Percentiles rank a stretch among this genome's conserved stretches.
These are phyloP conservation scores for Rosa lucieae DNA, from an alignment of 306 rosid species.

Conservation along the genomic window DNA sequence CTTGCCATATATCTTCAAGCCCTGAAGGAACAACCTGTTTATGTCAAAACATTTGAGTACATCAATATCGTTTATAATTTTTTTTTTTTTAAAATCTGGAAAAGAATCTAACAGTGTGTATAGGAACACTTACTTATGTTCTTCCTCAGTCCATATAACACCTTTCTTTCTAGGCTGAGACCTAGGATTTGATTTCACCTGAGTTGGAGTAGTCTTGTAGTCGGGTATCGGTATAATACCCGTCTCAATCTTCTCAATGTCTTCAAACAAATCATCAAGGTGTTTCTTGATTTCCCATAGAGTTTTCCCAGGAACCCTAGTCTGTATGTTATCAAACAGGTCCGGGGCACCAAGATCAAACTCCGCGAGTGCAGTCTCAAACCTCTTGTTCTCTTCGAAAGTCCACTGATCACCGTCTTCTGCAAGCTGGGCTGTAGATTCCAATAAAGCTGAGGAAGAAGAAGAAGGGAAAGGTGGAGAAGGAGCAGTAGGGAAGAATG, in stretches of 20 bases:
- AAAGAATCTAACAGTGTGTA: background rate
- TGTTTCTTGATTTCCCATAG: background rate
- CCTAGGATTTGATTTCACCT: background rate
- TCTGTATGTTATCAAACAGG: background rate
- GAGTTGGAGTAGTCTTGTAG: background rate
- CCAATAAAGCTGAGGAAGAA: background rate
- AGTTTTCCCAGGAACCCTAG: slow-evolving; percentile 14
- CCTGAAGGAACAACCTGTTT: slow-evolving; percentile 7
- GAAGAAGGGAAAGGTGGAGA: background rate
- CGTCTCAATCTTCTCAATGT: slow-evolving; percentile 16
- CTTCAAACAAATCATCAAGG: background rate
- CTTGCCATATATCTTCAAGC: slow-evolving; percentile 12
- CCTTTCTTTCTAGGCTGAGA: slow-evolving; percentile 4
- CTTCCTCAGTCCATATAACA: slow-evolving; percentile 1
- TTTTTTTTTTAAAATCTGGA: background rate
- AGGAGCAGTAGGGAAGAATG: background rate
- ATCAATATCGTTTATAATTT: background rate
- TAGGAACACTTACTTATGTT: background rate
- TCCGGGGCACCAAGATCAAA: background rate
- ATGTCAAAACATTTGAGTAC: background rate
- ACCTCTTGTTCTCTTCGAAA: slow-evolving; percentile 15
- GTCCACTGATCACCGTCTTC: slow-evolving; percentile 1
- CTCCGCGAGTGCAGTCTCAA: background rate
- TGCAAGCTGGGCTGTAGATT: background rate
- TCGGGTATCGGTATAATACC: slow-evolving; percentile 9